These are phyloP conservation scores for Fagopyrum tataricum DNA, from an alignment of 148 eudicot genomes.

Conservation along the genomic window DNA sequence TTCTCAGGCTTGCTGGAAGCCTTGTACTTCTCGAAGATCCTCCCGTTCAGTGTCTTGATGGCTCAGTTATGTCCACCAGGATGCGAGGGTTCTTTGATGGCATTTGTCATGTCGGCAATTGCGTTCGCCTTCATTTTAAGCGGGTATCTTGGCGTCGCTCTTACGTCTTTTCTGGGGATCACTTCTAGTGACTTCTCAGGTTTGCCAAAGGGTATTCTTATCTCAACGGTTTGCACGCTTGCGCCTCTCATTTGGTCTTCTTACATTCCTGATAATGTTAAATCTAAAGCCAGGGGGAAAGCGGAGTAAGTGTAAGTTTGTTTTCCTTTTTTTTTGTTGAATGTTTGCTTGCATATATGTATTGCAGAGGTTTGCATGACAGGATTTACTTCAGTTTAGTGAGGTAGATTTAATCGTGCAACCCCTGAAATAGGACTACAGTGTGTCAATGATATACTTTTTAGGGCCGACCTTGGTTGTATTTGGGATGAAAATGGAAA, in stretches of 20 bases:
- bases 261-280: constrained; percentile 45
- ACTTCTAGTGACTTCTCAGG: constrained; percentile 69
- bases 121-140: constrained; percentile 75
- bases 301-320: constrained; percentile 26
- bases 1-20: constrained; percentile 75
- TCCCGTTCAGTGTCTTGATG: constrained; percentile 67
- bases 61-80: constrained; percentile 89
- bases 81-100: constrained; percentile 92
- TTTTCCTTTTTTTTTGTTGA: background rate
- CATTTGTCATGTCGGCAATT: constrained; percentile 78
- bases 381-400: background rate
- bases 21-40: constrained; percentile 58
- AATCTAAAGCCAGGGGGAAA: constrained; percentile 31
- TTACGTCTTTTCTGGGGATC: constrained; percentile 56
- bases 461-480: too few relatives aligned
- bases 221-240: constrained; percentile 66
- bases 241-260: constrained; percentile 63
- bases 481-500: too few relatives aligned
- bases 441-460: too few relatives aligned
- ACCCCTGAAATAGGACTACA: too few relatives aligned
- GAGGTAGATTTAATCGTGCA: background rate
- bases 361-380: background rate
- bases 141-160: constrained; percentile 83
- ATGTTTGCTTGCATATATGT: background rate
- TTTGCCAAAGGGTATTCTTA: constrained; percentile 43